A percentile compares a stretch with the other conserved stretches of the same genome.
Conservation (phyloP, 2,329 filamentous ascomycete genomes). For the Dothidotthia symphoricarpi region DNA sequence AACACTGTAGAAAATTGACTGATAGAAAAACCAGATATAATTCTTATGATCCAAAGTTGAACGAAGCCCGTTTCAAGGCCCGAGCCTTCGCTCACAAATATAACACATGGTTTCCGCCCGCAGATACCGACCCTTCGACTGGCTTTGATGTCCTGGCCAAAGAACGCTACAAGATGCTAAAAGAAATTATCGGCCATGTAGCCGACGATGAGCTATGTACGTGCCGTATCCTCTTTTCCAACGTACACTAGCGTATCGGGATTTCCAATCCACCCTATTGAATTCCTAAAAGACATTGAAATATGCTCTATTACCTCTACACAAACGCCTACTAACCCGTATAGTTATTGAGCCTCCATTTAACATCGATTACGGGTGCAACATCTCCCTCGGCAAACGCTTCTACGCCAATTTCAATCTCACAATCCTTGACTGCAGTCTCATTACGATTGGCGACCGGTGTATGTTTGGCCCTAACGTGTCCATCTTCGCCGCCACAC, state of each 20-base stretch:
- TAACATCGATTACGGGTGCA: conserved; percentile 64
- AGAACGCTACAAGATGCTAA: conserved; percentile 26
- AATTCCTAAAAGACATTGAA: no score
- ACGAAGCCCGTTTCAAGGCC: conserved; percentile 54
- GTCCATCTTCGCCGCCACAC: conserved; percentile 53
- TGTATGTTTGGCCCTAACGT: conserved; percentile 56
- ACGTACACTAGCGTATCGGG: no score
- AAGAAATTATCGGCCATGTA: conserved; percentile 33
- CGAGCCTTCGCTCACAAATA: conserved; percentile 58
- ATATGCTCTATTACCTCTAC: no score
- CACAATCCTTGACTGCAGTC: conserved; percentile 53
- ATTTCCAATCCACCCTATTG: no score
- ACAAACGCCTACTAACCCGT: no score
- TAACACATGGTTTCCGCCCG: conserved; percentile 49
- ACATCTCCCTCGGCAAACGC: conserved; percentile 60
- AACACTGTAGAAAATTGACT: not conserved
- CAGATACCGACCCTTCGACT: conserved; percentile 11
- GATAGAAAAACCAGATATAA: conserved; percentile 48
- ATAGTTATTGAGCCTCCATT: conserved; percentile 61
- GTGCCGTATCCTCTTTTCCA: not conserved
- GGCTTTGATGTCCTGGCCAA: conserved; percentile 28
- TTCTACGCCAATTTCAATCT: conserved; percentile 64
- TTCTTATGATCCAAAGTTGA: conserved; percentile 50
- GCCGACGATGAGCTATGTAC: conserved; percentile 34
- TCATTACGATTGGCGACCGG: conserved; percentile 54